Conservation (phyloP, 345 rosid genomes). For the Ceriops decandra region DNA sequence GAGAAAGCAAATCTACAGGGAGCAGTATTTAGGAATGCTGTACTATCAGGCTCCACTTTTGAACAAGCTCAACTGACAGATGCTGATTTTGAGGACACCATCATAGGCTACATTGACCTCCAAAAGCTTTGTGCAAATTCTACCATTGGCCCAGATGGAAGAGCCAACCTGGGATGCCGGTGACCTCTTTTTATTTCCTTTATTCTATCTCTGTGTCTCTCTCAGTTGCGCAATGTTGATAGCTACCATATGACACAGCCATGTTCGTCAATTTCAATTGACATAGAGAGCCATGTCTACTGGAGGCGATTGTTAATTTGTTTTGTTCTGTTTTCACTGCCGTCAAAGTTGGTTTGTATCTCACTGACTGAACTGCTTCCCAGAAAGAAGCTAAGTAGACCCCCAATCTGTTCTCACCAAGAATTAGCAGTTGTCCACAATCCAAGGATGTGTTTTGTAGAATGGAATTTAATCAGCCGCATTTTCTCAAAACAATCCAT, state of each 20-base stretch:
- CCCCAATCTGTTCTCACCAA: too few species aligned
- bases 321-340: neutral
- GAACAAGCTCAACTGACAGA: constrained; percentile 60
- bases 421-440: too few species aligned
- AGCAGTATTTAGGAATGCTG: constrained; percentile 71
- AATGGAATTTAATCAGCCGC: too few species aligned
- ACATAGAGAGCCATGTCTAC: neutral
- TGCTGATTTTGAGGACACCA: constrained; percentile 65
- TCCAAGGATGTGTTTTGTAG: too few species aligned
- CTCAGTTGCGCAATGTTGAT: neutral
- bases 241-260: neutral
- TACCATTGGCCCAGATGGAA: constrained; percentile 43
- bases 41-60: constrained; percentile 81
- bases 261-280: neutral
- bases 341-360: too few species aligned
- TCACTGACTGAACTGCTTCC: too few species aligned
- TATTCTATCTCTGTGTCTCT: neutral
- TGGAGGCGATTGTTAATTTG: neutral
- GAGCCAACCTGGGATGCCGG: constrained; percentile 59
- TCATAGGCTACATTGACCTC: constrained; percentile 67
- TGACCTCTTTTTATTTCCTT: constrained; percentile 20
- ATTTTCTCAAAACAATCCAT: too few species aligned
- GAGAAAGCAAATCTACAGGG: constrained; percentile 72
- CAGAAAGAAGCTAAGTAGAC: too few species aligned
- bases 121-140: constrained; percentile 58